Base-by-base conservation (phyloP, 768 basidiomycete genomes). In the Amanita fuliginea region DNA sequence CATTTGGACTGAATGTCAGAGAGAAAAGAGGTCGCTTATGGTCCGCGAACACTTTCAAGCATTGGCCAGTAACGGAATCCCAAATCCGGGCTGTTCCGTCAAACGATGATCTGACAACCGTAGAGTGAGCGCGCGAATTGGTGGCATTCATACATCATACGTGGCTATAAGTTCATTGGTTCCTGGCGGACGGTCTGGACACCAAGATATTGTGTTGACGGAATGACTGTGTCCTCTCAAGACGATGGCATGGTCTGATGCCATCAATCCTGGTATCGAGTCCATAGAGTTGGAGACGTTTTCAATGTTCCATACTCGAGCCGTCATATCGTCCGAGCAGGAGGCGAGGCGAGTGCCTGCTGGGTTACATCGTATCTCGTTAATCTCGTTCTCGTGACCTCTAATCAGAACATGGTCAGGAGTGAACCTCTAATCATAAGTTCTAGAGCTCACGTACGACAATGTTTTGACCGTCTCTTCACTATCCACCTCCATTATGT, bases 71-170 rank as follows among this genome's bases (percentile, higher is more conserved):
- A 40, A 75, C 73, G 3, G 81, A 77, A 62, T 93, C 84, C 91
- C 91, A 95, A 26, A 95, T 55, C 36, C 87, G 78, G 4, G 85
- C 77, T 1, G 88, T 86, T 11, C 71, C 69, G 59, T 95, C 92
- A 58, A 90, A 90, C 4, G 88, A 88, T 8, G 82, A 77, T 6
- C 86, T 91, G 46, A 32, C 26, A 42, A 48, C 24, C 21, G 24
- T 40, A 41, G 43, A 16, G 54, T 55, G 18, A 54, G 14, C 21
- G 42, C 7, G 13, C 19, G 41, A n/a, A 40, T 43, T 35, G 37
- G 16, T 33, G n/a, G 42, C 28, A 18, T 46, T 34, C 16, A 36
- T 7, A 26, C 14, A 21, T 66, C 78, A 60, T 58, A 86, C 86
- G 88, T 87, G 21, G 82, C 86, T 10, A 90, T 59, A 5, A 86